Evolutionary conservation across 495 filamentous ascomycete species (phyloP).

Genomic region (Polyplosphaeria fusca): DNA sequence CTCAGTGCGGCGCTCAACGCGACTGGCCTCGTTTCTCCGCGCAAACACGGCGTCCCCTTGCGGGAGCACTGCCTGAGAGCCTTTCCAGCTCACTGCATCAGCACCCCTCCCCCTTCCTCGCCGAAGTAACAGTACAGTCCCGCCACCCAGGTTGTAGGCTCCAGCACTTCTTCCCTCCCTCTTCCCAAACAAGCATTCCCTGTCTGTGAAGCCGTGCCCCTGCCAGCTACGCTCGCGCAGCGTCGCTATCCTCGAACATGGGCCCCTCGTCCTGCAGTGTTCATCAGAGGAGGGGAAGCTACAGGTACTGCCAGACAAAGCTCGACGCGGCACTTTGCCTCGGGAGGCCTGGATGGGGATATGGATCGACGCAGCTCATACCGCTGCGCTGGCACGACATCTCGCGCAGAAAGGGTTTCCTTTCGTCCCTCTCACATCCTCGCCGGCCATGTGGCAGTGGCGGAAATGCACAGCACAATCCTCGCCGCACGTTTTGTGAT

Average conservation of each 20-base stretch:
- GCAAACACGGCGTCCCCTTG: neutral
- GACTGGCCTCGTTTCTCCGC: constrained; percentile 1
- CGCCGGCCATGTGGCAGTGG: constrained; percentile 14
- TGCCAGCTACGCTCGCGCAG: no score
- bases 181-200: constrained; percentile 3
- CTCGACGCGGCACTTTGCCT: no score
- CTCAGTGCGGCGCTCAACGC: neutral
- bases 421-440: constrained; percentile 1
- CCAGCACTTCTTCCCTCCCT: neutral
- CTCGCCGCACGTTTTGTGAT: neutral
- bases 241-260: no score
- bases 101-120: no score
- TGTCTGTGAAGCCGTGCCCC: neutral
- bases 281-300: no score
- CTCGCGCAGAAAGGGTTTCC: neutral
- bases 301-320: no score
- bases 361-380: no score
- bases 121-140: no score
- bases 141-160: constrained; percentile 20
- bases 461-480: neutral
- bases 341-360: no score
- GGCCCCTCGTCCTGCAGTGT: no score
- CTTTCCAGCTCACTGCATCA: no score
- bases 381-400: no score
- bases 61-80: neutral